Evolutionary conservation across 176 grass and related monocot genomes (phyloP).

Genomic region (Alopecurus myosuroides): DNA sequence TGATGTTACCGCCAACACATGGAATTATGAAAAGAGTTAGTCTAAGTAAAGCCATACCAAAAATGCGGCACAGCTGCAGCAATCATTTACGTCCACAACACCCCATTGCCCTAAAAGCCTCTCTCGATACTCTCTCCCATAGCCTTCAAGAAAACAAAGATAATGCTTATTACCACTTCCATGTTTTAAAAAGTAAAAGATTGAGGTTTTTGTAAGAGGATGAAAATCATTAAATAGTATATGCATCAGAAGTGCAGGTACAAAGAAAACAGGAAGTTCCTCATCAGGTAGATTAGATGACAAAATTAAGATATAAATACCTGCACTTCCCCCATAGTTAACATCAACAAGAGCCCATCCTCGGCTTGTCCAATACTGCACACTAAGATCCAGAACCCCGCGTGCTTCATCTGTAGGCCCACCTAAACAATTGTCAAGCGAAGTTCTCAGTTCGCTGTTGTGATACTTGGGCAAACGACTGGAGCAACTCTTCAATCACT

Average conservation of each 20-base stretch:
- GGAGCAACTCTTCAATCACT: neutral
- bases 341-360: constrained; percentile 93
- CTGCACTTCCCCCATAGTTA: constrained; percentile 93
- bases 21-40: too few species aligned
- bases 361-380: constrained; percentile 91
- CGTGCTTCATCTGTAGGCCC: constrained; percentile 81
- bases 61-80: too few species aligned
- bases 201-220: constrained; percentile 7
- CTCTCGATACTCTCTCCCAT: constrained; percentile 79
- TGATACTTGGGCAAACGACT: neutral
- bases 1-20: too few species aligned
- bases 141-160: constrained; percentile 51
- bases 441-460: neutral
- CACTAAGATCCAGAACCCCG: constrained; percentile 64
- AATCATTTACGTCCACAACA: constrained; percentile 75
- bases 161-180: neutral
- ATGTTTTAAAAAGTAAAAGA: neutral
- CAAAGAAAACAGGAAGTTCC: neutral
- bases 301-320: constrained; percentile 32
- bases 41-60: too few species aligned
- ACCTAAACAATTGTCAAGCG: constrained; percentile 40
- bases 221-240: neutral
- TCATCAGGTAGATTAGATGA: neutral
- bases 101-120: constrained; percentile 81
- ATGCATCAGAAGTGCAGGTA: constrained; percentile 15